Percentiles rank a stretch among this genome's conserved stretches.
Conservation (phyloP, 2,329 filamentous ascomycete species). For the Macroventuria anomochaeta region DNA sequence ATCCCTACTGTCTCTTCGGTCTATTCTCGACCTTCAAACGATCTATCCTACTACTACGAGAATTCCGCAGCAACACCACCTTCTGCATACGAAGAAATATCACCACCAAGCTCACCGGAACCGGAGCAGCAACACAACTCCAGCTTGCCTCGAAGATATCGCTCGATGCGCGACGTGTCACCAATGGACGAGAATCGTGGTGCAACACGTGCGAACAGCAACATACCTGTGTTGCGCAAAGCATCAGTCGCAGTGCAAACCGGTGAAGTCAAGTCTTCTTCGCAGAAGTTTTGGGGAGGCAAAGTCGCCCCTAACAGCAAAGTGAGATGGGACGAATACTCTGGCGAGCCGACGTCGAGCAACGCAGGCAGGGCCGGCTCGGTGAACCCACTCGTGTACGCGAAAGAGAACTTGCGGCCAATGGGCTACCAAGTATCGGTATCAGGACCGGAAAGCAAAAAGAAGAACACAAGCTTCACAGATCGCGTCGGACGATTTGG, state of each 20-base stretch:
- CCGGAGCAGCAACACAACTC: constrained; percentile 32
- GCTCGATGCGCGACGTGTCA: constrained; percentile 48
- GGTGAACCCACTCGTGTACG: constrained; percentile 58
- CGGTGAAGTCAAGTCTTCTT: constrained; percentile 24
- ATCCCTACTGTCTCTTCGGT: constrained; percentile 60
- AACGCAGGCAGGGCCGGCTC: constrained; percentile 61
- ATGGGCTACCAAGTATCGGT: constrained; percentile 47
- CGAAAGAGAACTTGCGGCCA: constrained; percentile 26
- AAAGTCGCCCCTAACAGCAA: constrained; percentile 46
- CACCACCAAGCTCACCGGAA: constrained; percentile 50
- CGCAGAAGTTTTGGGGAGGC: constrained; percentile 47
- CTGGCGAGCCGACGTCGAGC: constrained; percentile 68
- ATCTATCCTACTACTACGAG: constrained; percentile 29
- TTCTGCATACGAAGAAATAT: constrained; percentile 44
- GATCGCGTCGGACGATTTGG: constrained; percentile 40
- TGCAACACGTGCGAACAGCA: constrained; percentile 25
- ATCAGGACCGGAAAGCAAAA: constrained; percentile 33
- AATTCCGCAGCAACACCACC: constrained; percentile 25
- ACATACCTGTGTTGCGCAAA: constrained; percentile 46
- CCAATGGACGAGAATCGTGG: constrained; percentile 49
- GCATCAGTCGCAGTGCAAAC: constrained; percentile 31
- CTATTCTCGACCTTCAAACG: constrained; percentile 64
- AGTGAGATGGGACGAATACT: constrained; percentile 68
- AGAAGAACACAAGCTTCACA: constrained; percentile 36
- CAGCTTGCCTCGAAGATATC: constrained; percentile 35